phyloP scores from a whole-genome alignment of 169 alveolate genomes.

The Babesia sp. region DNA sequence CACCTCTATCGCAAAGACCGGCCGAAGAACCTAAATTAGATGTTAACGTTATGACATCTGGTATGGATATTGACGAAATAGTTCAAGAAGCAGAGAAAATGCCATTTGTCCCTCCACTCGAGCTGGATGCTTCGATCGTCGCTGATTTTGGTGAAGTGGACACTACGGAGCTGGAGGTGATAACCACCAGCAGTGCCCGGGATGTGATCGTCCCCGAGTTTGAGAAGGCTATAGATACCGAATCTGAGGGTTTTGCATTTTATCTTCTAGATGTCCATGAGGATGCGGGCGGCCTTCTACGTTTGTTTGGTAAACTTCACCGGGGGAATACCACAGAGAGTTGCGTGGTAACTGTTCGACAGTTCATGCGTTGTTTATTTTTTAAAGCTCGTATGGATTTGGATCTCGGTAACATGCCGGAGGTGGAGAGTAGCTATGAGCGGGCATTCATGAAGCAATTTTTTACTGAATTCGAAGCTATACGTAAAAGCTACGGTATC shows the following conservation, averaged over 20 bases:
- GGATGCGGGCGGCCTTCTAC: slow-evolving; percentile 35
- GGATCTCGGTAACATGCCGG: slow-evolving; percentile 34
- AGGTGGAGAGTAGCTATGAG: slow-evolving; percentile 32
- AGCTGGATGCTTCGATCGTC: slow-evolving; percentile 30
- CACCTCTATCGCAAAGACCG: background rate
- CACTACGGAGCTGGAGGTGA: slow-evolving; percentile 5
- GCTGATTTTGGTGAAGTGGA: slow-evolving; percentile 62
- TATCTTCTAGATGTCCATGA: slow-evolving; percentile 58
- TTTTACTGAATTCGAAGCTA: slow-evolving; percentile 44
- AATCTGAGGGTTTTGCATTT: slow-evolving; percentile 39
- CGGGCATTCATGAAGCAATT: slow-evolving; percentile 56
- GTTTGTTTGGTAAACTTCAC: slow-evolving; percentile 47
- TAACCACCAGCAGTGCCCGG: background rate
- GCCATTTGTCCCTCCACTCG: background rate
- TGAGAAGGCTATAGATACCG: background rate
- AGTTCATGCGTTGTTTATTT: slow-evolving; percentile 52
- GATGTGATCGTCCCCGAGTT: background rate
- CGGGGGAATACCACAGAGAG: slow-evolving; percentile 39
- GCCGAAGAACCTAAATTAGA: background rate
- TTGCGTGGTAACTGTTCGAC: slow-evolving; percentile 52
- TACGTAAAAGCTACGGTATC: slow-evolving; percentile 55
- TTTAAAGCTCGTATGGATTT: slow-evolving; percentile 66
- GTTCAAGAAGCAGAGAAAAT: slow-evolving; percentile 1
- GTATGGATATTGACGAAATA: background rate
- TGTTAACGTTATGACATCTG: background rate